phyloP scores from a whole-genome alignment of 148 eudicot genomes.

The Chenopodium berlandieri region DNA sequence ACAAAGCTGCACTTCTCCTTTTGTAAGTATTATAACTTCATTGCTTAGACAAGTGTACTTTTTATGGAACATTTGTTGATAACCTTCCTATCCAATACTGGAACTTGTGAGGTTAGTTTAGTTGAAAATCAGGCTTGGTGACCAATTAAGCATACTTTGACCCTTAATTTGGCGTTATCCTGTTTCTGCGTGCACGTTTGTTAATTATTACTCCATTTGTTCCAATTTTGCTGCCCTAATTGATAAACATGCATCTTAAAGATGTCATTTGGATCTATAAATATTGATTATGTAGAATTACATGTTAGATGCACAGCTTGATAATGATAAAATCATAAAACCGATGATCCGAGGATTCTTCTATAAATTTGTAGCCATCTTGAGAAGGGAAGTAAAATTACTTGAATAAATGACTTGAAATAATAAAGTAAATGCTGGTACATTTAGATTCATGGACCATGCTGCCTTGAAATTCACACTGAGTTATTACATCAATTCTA shows the following conservation, averaged over 20 bases:
- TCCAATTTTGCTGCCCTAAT: neutral
- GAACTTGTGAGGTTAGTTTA: neutral
- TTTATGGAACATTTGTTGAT: neutral
- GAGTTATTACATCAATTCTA: neutral
- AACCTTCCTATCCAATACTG: neutral
- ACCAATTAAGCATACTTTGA: neutral
- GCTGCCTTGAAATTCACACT: neutral
- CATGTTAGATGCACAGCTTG: neutral
- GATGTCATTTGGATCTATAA: neutral
- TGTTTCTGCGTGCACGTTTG: neutral
- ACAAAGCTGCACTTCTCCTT: neutral
- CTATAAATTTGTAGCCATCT: no score
- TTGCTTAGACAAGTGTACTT: neutral
- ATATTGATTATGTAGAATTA: neutral
- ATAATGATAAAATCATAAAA: no score
- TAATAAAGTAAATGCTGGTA: neutral
- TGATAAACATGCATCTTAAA: neutral
- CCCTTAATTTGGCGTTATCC: conserved; percentile 2
- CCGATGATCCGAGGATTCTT: no score
- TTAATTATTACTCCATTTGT: neutral
- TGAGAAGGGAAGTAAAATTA: no score
- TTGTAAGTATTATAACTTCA: neutral
- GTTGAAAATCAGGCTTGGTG: neutral
- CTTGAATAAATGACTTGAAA: no score
- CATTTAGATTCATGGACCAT: neutral